Percentiles rank a stretch among this genome's conserved stretches.
Evolutionary conservation across 2,329 filamentous ascomycete genomes (phyloP).

Genomic region (Dendrostoma leiphaemia): DNA sequence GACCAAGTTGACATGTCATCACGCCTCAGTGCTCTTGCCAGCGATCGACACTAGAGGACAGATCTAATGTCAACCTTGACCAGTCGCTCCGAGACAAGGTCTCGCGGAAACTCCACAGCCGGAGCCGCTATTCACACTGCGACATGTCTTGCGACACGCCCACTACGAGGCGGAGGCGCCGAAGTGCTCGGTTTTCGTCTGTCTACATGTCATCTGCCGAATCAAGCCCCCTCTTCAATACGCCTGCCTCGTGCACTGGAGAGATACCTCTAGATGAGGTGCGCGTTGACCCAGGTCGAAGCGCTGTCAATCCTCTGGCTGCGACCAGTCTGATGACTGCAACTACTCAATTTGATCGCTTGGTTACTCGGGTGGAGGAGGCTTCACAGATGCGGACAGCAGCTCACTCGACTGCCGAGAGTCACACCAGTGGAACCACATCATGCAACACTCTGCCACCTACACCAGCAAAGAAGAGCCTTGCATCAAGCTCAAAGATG

Average conservation of each 20-base stretch:
- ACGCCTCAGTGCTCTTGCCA: background rate
- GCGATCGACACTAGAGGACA: background rate
- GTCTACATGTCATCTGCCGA: conserved; percentile 1
- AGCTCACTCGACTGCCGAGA: background rate
- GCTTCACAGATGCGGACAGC: background rate
- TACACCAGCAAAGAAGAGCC: background rate
- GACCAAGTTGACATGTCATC: background rate
- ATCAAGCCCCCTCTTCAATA: background rate
- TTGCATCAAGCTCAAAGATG: background rate
- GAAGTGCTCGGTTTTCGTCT: background rate
- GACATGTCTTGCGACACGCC: background rate
- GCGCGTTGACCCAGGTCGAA: background rate
- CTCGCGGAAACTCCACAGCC: background rate
- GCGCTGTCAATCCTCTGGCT: background rate
- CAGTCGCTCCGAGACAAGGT: background rate
- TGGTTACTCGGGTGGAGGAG: background rate
- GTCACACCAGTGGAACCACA: background rate
- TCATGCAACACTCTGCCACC: background rate
- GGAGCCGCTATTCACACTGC: background rate
- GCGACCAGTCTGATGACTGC: background rate
- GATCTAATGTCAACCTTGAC: background rate
- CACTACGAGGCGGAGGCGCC: background rate
- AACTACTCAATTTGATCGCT: background rate
- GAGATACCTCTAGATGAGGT: background rate
- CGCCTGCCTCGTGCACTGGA: background rate